Evolutionary conservation across 73 alveolate genomes (phyloP).

Genomic region (Tetrahymena borealis): DNA sequence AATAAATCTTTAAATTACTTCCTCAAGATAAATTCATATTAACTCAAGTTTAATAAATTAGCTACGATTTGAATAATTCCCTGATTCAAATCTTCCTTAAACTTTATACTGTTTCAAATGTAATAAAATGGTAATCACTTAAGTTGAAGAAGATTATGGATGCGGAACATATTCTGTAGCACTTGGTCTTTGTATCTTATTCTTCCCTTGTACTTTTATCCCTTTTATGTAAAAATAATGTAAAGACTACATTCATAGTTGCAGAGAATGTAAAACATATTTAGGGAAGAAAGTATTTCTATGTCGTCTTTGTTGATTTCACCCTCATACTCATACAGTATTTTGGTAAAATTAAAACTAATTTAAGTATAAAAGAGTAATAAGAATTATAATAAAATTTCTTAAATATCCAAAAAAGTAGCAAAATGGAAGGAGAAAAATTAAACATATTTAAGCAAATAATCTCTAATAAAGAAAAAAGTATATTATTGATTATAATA

Average conservation of each 20-base stretch:
- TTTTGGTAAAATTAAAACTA: too few species aligned
- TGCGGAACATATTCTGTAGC: background rate
- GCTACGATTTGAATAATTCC: background rate
- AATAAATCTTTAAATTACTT: background rate
- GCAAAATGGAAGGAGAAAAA: too few species aligned
- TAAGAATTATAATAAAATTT: too few species aligned
- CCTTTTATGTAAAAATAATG: background rate
- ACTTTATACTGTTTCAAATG: background rate
- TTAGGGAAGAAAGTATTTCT: background rate
- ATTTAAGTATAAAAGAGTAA: too few species aligned
- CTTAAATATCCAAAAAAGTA: too few species aligned
- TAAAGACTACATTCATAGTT: background rate
- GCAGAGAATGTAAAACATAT: background rate
- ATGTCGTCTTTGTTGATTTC: background rate
- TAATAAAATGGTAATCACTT: background rate
- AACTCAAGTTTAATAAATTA: background rate
- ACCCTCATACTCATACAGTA: too few species aligned
- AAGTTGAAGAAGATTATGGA: background rate
- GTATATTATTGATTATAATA: too few species aligned
- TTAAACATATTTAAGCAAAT: too few species aligned
- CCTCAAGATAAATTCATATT: background rate
- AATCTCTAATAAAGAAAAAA: too few species aligned
- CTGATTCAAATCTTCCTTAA: background rate
- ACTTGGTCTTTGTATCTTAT: background rate
- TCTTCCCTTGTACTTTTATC: background rate